Conservation (phyloP, 768 basidiomycete genomes). For the Lactarius akahatsu region DNA sequence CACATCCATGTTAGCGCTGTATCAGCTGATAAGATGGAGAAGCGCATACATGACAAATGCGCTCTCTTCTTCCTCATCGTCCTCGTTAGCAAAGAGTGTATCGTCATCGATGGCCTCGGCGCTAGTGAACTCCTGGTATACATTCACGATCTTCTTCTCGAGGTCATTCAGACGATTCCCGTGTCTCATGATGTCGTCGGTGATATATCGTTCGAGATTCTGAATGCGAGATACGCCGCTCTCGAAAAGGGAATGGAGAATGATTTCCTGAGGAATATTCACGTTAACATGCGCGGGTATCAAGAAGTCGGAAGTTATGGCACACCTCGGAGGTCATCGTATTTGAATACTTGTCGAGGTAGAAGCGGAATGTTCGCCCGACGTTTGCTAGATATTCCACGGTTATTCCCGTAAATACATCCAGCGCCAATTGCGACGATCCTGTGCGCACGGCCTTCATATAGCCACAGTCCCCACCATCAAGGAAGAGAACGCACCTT, state of each 20-base stretch:
- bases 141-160: too few relatives aligned
- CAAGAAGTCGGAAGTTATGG: conserved; percentile 7
- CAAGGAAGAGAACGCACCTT: conserved; percentile 55
- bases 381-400: conserved; percentile 83
- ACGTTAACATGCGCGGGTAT: background rate
- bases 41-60: conserved; percentile 61
- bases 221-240: too few relatives aligned
- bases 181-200: too few relatives aligned
- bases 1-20: conserved; percentile 10
- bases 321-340: conserved; percentile 85
- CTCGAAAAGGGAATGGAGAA: conserved; percentile 60
- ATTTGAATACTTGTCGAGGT: conserved; percentile 75
- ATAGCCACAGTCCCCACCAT: background rate
- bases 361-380: conserved; percentile 79
- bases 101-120: conserved; percentile 59
- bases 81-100: conserved; percentile 51
- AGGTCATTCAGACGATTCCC: too few relatives aligned
- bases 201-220: too few relatives aligned
- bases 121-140: conserved; percentile 28
- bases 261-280: conserved; percentile 71
- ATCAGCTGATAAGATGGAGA: background rate
- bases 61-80: conserved; percentile 63
- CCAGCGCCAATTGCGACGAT: conserved; percentile 70
- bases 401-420: conserved; percentile 73
- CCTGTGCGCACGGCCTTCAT: conserved; percentile 42